Percentiles rank a stretch among this genome's conserved stretches.
Conservation (phyloP, 805 yeast species). For the Sporopachydermia quercuum region DNA sequence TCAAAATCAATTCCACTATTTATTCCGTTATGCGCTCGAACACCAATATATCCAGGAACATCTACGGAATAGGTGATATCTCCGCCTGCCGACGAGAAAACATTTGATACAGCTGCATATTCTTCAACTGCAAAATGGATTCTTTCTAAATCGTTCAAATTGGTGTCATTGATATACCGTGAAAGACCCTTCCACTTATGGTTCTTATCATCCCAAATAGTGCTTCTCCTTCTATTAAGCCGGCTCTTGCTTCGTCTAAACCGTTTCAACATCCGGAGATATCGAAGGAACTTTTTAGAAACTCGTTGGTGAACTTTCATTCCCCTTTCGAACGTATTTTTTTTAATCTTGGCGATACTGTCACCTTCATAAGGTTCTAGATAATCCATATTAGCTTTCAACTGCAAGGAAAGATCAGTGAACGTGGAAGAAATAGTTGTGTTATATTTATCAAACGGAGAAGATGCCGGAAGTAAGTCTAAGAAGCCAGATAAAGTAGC, state of each 20-base stretch:
- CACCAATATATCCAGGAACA: conserved; percentile 48
- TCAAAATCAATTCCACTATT: conserved; percentile 18
- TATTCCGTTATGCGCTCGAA: too few species aligned
- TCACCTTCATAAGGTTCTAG: conserved; percentile 17
- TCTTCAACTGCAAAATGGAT: conserved; percentile 33
- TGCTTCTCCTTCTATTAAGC: neutral
- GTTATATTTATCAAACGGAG: conserved; percentile 43
- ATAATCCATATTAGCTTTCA: conserved; percentile 62
- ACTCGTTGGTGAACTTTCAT: too few species aligned
- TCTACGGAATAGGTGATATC: conserved; percentile 55
- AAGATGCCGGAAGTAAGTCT: conserved; percentile 38
- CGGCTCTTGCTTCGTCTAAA: neutral
- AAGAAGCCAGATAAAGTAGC: conserved; percentile 36
- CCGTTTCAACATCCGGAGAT: neutral
- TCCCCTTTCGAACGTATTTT: conserved; percentile 3
- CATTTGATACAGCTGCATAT: conserved; percentile 66
- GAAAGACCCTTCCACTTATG: conserved; percentile 67
- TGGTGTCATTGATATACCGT: conserved; percentile 39
- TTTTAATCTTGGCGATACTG: conserved; percentile 5
- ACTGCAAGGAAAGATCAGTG: conserved; percentile 37
- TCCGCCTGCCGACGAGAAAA: conserved; percentile 45
- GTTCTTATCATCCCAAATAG: conserved; percentile 11
- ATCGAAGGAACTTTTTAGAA: neutral
- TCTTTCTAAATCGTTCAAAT: conserved; percentile 17
- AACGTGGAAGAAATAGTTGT: conserved; percentile 28